phyloP scores from a whole-genome alignment of 2,329 filamentous ascomycete species.

The Claviceps humidiphila region DNA sequence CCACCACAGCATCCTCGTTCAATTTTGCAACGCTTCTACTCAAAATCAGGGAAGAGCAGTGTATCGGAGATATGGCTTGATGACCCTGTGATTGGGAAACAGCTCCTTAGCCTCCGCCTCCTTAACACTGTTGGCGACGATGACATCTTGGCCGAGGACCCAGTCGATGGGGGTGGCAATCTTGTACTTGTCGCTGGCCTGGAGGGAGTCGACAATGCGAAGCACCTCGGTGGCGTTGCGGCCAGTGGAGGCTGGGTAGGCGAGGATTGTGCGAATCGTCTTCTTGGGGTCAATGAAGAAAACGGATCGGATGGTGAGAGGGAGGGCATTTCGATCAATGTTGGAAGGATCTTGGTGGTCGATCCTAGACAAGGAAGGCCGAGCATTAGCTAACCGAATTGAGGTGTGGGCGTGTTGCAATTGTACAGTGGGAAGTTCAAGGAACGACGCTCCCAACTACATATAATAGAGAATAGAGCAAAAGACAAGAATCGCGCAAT shows the following conservation, averaged over 20 bases:
- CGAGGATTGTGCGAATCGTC: slow-evolving; percentile 84
- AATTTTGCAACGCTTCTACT: not conserved
- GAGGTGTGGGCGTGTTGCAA: no score
- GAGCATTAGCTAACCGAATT: not conserved
- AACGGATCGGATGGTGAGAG: slow-evolving; percentile 88
- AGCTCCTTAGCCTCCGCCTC: slow-evolving; percentile 78
- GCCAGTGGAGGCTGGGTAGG: slow-evolving; percentile 84
- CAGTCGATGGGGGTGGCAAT: slow-evolving; percentile 86
- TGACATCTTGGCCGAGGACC: slow-evolving; percentile 79
- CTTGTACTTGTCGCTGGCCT: slow-evolving; percentile 77
- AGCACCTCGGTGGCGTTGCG: slow-evolving; percentile 70
- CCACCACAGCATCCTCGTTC: not conserved
- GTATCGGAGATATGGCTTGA: slow-evolving; percentile 64
- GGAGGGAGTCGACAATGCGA: slow-evolving; percentile 65
- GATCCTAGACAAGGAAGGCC: slow-evolving; percentile 33
- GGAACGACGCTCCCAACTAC: no score
- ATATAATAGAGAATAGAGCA: no score
- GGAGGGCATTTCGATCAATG: slow-evolving; percentile 68
- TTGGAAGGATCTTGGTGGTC: slow-evolving; percentile 73
- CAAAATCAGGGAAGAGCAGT: slow-evolving; percentile 49
- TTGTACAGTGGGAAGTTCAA: no score
- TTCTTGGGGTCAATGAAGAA: slow-evolving; percentile 92
- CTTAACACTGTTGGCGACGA: slow-evolving; percentile 71
- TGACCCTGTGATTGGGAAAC: slow-evolving; percentile 62
- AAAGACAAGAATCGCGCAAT: not conserved